Evolutionary conservation across 441 rosid species (phyloP), one percentile per base, ranked within the genome.

Genomic region (Melastoma candidum): DNA sequence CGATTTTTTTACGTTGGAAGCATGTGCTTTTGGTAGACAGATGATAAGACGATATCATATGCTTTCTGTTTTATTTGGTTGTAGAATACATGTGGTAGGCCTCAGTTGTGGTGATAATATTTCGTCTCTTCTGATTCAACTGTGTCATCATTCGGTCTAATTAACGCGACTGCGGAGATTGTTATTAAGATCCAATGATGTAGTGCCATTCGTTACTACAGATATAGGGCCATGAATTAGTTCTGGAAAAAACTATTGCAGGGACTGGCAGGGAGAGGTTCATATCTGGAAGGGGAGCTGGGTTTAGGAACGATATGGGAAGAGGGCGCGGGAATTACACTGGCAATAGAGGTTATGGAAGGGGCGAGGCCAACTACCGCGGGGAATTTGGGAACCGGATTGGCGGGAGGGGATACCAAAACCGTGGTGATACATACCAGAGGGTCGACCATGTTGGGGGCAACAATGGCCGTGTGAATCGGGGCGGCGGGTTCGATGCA

Each of bases 321-420:
- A 83, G 94, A 60, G 88, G 81, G 45, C 95, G 90, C 39, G 97
- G 92, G 45, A 72, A 68, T 74, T 85, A 70, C 64, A 82, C 81
- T 32, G 87, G 87, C 58, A 76, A 82, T 57, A 85, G 78, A 76
- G 84, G 80, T 46, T 81, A 77, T 29, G 63, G 63, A 48, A 66
- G 94, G 45, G 78, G 83, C 29, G 93, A 82, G 56, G 68, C 59
- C 49, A 55, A 60, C 52, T 68, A 60, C 69, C 69, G 80, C 61
- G 32, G 59, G 17, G 90, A 83, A 32, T 80, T 68, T 75, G 85
- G 75, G 44, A 82, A 78, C 74, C 82, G 89, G 56, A 71, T 80
- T 56, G 60, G 73, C 61, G 68, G 57, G 53, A 63, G 89, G 47
- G 85, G 88, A 47, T 85, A 66, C 64, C 63, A 75, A 26, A 79